phyloP scores from a whole-genome alignment of 2,329 filamentous ascomycete genomes.

The Fusarium sp. region DNA sequence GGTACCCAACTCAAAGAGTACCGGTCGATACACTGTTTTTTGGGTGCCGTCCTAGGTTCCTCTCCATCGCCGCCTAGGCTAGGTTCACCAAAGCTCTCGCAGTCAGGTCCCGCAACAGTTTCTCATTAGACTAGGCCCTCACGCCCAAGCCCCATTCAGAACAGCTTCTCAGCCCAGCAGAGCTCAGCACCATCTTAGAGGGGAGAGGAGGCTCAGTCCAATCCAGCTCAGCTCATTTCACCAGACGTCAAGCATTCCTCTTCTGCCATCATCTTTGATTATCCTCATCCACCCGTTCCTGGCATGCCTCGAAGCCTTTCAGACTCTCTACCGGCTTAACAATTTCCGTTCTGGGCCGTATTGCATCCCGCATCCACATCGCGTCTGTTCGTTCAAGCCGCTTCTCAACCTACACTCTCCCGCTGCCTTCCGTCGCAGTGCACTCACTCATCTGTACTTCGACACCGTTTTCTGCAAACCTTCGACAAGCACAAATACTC shows the following conservation, averaged over 20 bases:
- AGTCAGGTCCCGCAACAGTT: conserved; percentile 27
- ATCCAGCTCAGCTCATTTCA: conserved; percentile 44
- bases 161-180: conserved; percentile 34
- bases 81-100: conserved; percentile 15
- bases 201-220: conserved; percentile 29
- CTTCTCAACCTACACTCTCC: conserved; percentile 22
- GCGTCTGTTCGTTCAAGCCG: conserved; percentile 21
- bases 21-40: conserved; percentile 31
- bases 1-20: conserved; percentile 35
- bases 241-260: conserved; percentile 44
- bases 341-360: conserved; percentile 33
- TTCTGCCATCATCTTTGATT: conserved; percentile 43
- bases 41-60: conserved; percentile 37
- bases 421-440: conserved; percentile 6
- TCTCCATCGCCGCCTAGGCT: conserved; percentile 25
- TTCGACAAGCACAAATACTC: conserved; percentile 23
- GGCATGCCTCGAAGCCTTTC: conserved; percentile 32
- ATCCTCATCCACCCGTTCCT: conserved; percentile 19
- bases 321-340: conserved; percentile 29
- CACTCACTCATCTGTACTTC: conserved; percentile 18
- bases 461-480: conserved; percentile 31
- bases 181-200: conserved; percentile 19
- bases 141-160: conserved; percentile 35
- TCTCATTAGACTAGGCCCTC: conserved; percentile 8
- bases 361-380: conserved; percentile 21